Conservation (phyloP, 768 basidiomycete species). For the Suillus fuscotomentosus region DNA sequence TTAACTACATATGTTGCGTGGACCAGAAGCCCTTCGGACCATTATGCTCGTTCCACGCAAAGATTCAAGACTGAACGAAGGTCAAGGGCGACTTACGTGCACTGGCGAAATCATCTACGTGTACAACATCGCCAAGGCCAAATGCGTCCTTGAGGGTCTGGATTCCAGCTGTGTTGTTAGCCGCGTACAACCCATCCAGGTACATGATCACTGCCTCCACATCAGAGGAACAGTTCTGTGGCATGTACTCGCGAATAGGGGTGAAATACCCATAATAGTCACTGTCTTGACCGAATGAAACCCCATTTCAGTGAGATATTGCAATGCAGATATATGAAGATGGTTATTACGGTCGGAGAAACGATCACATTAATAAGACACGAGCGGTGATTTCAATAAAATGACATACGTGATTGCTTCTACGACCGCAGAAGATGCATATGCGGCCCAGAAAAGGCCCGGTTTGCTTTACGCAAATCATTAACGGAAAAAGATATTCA, state of each 20-base stretch:
- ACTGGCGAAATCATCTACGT: conserved; percentile 69
- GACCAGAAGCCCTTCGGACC: not conserved
- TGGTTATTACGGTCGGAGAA: not conserved
- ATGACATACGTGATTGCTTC: conserved; percentile 39
- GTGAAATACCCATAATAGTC: conserved; percentile 51
- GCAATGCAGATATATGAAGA: too few species aligned
- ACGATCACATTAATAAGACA: not conserved
- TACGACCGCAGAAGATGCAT: conserved; percentile 45
- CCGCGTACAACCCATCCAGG: conserved; percentile 55
- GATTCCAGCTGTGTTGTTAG: conserved; percentile 44
- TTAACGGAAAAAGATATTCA: not conserved
- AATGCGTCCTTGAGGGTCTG: conserved; percentile 54
- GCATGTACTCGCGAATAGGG: conserved; percentile 66
- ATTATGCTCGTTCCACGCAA: not conserved
- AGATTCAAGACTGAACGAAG: not conserved
- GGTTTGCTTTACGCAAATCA: conserved; percentile 30
- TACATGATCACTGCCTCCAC: conserved; percentile 61
- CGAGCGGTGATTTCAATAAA: conserved; percentile 31
- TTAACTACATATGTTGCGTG: not conserved
- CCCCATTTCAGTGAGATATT: too few species aligned
- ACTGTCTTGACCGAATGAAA: conserved; percentile 5
- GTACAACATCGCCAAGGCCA: conserved; percentile 53
- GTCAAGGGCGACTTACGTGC: conserved; percentile 36
- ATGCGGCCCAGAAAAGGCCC: conserved; percentile 39
- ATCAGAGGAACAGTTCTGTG: conserved; percentile 71